phyloP scores from a whole-genome alignment of 1,284 basidiomycete species.

The Neolentinus lepideus region DNA sequence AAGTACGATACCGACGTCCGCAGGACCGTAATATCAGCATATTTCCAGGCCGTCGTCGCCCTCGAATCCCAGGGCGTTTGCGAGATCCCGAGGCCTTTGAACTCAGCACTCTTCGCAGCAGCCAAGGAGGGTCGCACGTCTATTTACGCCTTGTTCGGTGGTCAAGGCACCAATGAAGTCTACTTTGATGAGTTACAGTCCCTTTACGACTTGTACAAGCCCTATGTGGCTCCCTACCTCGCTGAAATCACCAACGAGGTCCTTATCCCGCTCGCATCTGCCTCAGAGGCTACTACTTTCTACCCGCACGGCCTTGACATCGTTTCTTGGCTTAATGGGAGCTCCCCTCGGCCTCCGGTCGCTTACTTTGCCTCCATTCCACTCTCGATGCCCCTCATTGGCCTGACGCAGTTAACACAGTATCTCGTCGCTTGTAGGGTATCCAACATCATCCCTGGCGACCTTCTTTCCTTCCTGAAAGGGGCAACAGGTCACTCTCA shows the following conservation, averaged over 20 bases:
- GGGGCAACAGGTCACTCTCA: slow-evolving; percentile 97
- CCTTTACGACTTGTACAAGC: slow-evolving; percentile 87
- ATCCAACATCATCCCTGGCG: slow-evolving; percentile 69
- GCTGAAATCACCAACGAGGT: slow-evolving; percentile 56
- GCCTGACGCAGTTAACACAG: slow-evolving; percentile 91
- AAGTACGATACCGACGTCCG: slow-evolving; percentile 72
- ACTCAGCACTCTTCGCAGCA: slow-evolving; percentile 73
- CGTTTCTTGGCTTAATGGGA: slow-evolving; percentile 77
- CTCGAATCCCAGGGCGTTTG: slow-evolving; percentile 59
- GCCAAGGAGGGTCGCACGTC: slow-evolving; percentile 67
- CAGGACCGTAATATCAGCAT: slow-evolving; percentile 72
- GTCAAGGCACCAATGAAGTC: slow-evolving; percentile 98
- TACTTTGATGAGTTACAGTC: slow-evolving; percentile 95
- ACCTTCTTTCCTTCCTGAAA: slow-evolving; percentile 70
- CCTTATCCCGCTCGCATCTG: slow-evolving; percentile 69
- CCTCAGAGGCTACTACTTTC: slow-evolving; percentile 54
- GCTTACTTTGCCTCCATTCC: slow-evolving; percentile 93
- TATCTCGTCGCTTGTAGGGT: slow-evolving; percentile 82
- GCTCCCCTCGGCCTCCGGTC: slow-evolving; percentile 64
- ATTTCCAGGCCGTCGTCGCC: slow-evolving; percentile 72
- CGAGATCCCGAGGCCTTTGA: slow-evolving; percentile 56
- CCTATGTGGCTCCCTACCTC: slow-evolving; percentile 76
- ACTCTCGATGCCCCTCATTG: slow-evolving; percentile 94
- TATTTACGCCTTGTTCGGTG: slow-evolving; percentile 92
- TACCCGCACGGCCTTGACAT: slow-evolving; percentile 84